These are phyloP conservation scores for Annulohypoxylon nitens DNA, from an alignment of 495 filamentous ascomycete species.

Conservation along the genomic window DNA sequence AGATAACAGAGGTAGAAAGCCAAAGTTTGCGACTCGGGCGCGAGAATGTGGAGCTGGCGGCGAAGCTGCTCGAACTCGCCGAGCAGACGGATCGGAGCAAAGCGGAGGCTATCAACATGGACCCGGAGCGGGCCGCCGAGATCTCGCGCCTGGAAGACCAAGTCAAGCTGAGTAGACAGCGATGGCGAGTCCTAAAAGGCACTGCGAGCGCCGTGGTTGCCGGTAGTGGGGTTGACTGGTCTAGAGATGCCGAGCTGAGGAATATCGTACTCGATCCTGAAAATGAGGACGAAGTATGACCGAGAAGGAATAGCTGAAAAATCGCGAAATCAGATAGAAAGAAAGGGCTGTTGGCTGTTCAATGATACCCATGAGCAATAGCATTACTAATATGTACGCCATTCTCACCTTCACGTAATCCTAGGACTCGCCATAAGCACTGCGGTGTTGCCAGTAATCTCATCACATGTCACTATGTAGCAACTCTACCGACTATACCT, in stretches of 20 bases:
- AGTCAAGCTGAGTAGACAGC: conserved; percentile 67
- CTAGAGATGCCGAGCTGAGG: conserved; percentile 73
- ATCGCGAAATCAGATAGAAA: not conserved
- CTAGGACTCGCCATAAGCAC: not conserved
- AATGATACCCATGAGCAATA: conserved; percentile 33
- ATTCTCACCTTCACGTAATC: conserved; percentile 1
- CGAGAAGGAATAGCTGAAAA: not conserved
- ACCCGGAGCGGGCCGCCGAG: conserved; percentile 64
- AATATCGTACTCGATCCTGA: conserved; percentile 82
- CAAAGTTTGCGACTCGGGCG: conserved; percentile 66
- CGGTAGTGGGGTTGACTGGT: conserved; percentile 89
- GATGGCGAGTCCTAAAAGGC: conserved; percentile 80
- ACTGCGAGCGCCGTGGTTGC: conserved; percentile 79
- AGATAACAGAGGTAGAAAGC: conserved; percentile 67
- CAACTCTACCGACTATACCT: not conserved
- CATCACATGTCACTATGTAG: conserved; percentile 14
- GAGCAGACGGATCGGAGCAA: conserved; percentile 65
- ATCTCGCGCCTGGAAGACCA: conserved; percentile 69
- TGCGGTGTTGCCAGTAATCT: conserved; percentile 11
- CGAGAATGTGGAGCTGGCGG: conserved; percentile 72
- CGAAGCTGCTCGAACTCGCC: conserved; percentile 70
- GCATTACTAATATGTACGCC: conserved; percentile 13
- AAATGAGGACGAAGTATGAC: conserved; percentile 54
- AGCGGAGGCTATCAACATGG: conserved; percentile 62
- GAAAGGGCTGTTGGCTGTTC: conserved; percentile 4